phyloP scores from a whole-genome alignment of 768 basidiomycete species.

The Nidula microcarpa region DNA sequence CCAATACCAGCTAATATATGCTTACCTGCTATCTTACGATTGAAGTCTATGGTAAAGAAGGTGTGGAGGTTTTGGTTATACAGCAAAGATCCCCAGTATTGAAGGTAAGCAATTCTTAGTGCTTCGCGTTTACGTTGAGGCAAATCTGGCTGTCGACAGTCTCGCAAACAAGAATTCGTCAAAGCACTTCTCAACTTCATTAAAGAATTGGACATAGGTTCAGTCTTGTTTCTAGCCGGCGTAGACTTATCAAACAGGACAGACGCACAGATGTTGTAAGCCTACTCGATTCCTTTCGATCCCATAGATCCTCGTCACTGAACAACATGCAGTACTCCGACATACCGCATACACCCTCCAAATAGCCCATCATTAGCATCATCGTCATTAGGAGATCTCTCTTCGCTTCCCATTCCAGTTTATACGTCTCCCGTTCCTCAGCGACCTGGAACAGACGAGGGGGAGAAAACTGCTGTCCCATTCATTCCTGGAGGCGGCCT shows the following conservation, averaged over 20 bases:
- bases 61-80: constrained; percentile 51
- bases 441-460: constrained; percentile 18
- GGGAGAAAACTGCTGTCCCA: constrained; percentile 38
- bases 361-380: constrained; percentile 40
- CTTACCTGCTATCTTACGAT: neutral
- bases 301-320: neutral
- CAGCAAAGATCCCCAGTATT: constrained; percentile 81
- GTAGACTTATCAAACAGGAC: constrained; percentile 73
- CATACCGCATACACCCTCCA: constrained; percentile 49
- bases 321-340: constrained; percentile 50
- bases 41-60: constrained; percentile 62
- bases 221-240: constrained; percentile 66
- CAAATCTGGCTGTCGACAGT: constrained; percentile 28
- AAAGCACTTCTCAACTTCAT: constrained; percentile 56
- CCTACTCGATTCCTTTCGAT: constrained; percentile 3
- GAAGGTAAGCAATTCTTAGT: constrained; percentile 43
- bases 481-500: constrained; percentile 82
- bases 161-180: constrained; percentile 66
- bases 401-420: constrained; percentile 44
- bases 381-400: constrained; percentile 40
- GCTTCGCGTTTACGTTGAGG: too few relatives aligned
- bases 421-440: constrained; percentile 49
- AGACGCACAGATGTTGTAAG: constrained; percentile 77
- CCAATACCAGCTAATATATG: too few relatives aligned
- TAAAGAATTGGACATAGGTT: constrained; percentile 39